phyloP scores from a whole-genome alignment of 1,139 yeast genomes.

The Hyphopichia burtonii region DNA sequence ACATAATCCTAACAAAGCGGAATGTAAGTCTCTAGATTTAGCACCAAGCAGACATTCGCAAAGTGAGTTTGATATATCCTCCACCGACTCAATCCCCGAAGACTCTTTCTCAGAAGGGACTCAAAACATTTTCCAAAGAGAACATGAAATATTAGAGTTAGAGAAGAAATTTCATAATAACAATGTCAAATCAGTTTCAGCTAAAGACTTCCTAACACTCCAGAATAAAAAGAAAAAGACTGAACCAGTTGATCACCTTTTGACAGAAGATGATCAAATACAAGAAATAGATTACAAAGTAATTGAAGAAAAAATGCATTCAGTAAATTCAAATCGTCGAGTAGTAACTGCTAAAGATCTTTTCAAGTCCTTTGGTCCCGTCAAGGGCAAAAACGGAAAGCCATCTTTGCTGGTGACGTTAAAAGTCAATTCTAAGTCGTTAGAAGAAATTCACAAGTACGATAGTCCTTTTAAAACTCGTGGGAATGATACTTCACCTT shows the following conservation, averaged over 20 bases:
- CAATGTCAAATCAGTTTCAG: conserved; percentile 22
- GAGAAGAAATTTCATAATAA: conserved; percentile 31
- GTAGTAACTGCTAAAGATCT: conserved; percentile 13
- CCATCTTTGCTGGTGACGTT: conserved; percentile 22
- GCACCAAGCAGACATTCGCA: not conserved
- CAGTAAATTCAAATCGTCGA: conserved; percentile 8
- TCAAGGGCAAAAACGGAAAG: conserved; percentile 2
- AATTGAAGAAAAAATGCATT: conserved; percentile 16
- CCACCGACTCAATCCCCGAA: not conserved
- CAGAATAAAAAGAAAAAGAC: conserved; percentile 9
- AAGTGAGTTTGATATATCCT: not conserved
- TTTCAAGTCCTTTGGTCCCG: conserved; percentile 7
- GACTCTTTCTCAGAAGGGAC: conserved; percentile 17
- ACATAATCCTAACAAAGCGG: not conserved
- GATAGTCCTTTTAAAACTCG: conserved; percentile 33
- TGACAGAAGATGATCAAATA: too few species aligned
- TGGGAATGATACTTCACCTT: conserved; percentile 13
- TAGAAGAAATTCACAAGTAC: conserved; percentile 24
- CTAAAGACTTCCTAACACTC: conserved; percentile 30
- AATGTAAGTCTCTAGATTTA: too few species aligned
- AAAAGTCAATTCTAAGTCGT: conserved; percentile 21
- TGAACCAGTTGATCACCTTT: not conserved
- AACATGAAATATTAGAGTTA: conserved; percentile 25
- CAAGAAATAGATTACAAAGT: not conserved
- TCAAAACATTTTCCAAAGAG: conserved; percentile 13